Percentiles rank a stretch among this genome's conserved stretches.
phyloP scores from a whole-genome alignment of 2,329 filamentous ascomycete genomes.

The Claviceps arundinis region DNA sequence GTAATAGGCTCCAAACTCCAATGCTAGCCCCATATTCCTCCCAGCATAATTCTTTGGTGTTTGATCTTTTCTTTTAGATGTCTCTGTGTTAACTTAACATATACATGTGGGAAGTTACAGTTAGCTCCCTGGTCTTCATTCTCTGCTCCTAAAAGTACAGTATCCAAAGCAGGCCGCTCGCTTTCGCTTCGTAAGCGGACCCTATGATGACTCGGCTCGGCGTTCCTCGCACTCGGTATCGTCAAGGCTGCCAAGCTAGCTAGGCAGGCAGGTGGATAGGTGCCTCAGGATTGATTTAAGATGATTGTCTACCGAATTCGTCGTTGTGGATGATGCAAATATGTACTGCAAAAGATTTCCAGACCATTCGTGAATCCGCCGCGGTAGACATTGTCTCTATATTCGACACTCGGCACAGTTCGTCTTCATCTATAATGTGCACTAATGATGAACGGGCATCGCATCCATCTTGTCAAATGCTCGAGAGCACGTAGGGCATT shows the following conservation, averaged over 20 bases:
- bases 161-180: slow-evolving; percentile 11
- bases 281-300: background rate
- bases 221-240: background rate
- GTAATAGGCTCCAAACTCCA: slow-evolving; percentile 3
- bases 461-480: slow-evolving; percentile 85
- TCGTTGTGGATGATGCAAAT: background rate
- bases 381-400: background rate
- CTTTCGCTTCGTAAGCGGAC: background rate
- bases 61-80: background rate
- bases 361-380: background rate
- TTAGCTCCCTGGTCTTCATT: slow-evolving; percentile 1
- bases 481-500: slow-evolving; percentile 88
- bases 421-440: background rate
- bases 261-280: background rate
- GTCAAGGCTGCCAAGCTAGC: background rate
- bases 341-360: background rate
- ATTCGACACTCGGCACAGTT: background rate
- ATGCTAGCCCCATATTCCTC: slow-evolving; percentile 5
- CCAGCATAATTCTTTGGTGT: background rate
- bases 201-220: background rate
- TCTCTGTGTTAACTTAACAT: slow-evolving; percentile 8
- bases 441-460: slow-evolving; percentile 52
- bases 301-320: background rate
- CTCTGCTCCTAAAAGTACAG: slow-evolving; percentile 13
- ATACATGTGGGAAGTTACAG: slow-evolving; percentile 10